Conservation (phyloP, 2,329 filamentous ascomycete genomes). For the Nothopassalora personata region DNA sequence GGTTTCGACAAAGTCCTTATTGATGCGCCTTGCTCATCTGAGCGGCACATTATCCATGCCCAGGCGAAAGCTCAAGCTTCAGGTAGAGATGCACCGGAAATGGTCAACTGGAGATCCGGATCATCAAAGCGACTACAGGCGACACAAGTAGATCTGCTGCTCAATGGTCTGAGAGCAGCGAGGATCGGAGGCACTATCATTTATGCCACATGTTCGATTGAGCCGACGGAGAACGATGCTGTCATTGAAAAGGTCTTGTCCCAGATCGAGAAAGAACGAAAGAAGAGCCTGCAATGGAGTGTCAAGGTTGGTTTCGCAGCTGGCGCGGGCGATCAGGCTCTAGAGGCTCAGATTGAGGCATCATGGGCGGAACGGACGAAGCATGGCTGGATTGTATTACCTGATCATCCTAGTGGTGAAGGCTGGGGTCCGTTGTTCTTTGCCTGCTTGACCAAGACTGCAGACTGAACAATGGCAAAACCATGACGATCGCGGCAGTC, state of each 20-base stretch:
- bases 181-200: slow-evolving; percentile 35
- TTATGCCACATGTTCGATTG: slow-evolving; percentile 41
- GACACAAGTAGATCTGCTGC: slow-evolving; percentile 32
- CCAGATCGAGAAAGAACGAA: slow-evolving; percentile 34
- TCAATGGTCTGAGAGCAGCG: slow-evolving; percentile 35
- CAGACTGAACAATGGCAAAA: not conserved
- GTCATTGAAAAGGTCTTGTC: slow-evolving; percentile 35
- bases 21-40: slow-evolving; percentile 40
- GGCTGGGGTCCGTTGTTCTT: slow-evolving; percentile 41
- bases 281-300: slow-evolving; percentile 34
- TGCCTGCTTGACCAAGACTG: slow-evolving; percentile 33
- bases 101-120: slow-evolving; percentile 35
- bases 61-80: slow-evolving; percentile 27
- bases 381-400: slow-evolving; percentile 38
- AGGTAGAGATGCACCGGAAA: slow-evolving; percentile 34
- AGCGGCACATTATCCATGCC: slow-evolving; percentile 37
- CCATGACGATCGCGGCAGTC: too few species aligned
- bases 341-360: slow-evolving; percentile 22
- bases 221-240: slow-evolving; percentile 38
- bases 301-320: slow-evolving; percentile 27
- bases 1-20: slow-evolving; percentile 40
- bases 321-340: slow-evolving; percentile 7
- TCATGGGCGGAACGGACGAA: slow-evolving; percentile 32
- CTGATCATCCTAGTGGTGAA: slow-evolving; percentile 34
- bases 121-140: slow-evolving; percentile 35